Conservation (phyloP, 441 rosid species). For the Gossypium trilobum region DNA sequence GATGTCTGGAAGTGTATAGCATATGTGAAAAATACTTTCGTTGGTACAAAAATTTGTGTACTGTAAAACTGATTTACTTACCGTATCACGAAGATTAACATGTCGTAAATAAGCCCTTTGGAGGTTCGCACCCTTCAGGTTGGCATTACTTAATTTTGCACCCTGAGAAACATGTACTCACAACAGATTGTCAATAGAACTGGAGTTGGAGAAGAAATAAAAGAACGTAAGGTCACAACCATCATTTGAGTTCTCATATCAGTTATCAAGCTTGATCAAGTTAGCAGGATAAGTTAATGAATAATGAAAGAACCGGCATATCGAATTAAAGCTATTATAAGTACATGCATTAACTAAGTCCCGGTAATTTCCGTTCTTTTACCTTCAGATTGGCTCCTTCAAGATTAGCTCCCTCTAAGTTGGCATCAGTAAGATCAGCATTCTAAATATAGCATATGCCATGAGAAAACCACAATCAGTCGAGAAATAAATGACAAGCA, state of each 20-base stretch:
- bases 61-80: too few species aligned
- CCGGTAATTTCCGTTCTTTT: background rate
- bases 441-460: conserved; percentile 29
- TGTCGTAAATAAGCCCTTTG: too few species aligned
- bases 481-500: background rate
- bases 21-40: background rate
- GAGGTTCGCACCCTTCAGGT: too few species aligned
- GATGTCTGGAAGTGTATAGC: background rate
- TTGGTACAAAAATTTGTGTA: too few species aligned
- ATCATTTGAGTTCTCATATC: background rate
- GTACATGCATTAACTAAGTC: background rate
- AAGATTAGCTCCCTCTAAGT: conserved; percentile 16
- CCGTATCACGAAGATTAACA: too few species aligned
- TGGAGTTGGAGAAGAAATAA: background rate
- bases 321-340: background rate
- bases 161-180: conserved; percentile 38
- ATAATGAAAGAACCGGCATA: background rate
- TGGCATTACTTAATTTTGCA: conserved; percentile 44
- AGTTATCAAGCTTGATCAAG: background rate
- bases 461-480: background rate
- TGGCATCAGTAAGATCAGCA: conserved; percentile 22
- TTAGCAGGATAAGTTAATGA: background rate
- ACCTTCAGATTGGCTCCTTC: conserved; percentile 96
- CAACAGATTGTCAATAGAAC: background rate
- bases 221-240: background rate